Evolutionary conservation across 179 eudicot species (phyloP).

Genomic region (Sideroxylon spinosum): DNA sequence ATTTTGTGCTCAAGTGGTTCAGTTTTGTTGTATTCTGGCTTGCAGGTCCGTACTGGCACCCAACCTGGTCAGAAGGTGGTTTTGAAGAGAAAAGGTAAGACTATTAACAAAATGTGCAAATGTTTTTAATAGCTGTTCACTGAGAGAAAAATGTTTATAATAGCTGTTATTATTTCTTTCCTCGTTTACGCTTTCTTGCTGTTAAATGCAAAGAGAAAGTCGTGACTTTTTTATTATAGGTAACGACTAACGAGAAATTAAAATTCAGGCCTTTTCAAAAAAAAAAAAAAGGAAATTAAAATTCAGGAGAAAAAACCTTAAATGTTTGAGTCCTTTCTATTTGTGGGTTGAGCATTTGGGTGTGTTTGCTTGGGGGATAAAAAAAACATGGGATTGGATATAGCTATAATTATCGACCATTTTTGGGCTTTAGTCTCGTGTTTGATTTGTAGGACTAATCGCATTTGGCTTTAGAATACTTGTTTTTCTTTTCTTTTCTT

Average conservation of each 20-base stretch:
- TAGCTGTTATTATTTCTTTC: neutral
- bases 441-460: no score
- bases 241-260: neutral
- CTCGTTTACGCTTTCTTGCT: neutral
- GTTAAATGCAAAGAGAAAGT: neutral
- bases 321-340: neutral
- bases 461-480: no score
- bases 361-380: no score
- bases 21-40: conserved; percentile 11
- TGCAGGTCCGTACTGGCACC: conserved; percentile 86
- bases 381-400: no score
- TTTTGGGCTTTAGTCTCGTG: no score
- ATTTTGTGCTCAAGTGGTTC: neutral
- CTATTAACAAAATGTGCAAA: neutral
- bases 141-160: no score
- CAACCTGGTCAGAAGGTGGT: conserved; percentile 98
- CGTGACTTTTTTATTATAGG: neutral
- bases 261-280: no score
- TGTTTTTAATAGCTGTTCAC: neutral
- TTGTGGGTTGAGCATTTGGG: no score
- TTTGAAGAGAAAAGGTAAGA: conserved; percentile 80
- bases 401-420: no score
- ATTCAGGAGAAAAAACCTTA: neutral
- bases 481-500: no score
- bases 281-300: neutral